Base-by-base conservation (phyloP, 148 eudicot species). In the Pharnaceum exiguum region DNA sequence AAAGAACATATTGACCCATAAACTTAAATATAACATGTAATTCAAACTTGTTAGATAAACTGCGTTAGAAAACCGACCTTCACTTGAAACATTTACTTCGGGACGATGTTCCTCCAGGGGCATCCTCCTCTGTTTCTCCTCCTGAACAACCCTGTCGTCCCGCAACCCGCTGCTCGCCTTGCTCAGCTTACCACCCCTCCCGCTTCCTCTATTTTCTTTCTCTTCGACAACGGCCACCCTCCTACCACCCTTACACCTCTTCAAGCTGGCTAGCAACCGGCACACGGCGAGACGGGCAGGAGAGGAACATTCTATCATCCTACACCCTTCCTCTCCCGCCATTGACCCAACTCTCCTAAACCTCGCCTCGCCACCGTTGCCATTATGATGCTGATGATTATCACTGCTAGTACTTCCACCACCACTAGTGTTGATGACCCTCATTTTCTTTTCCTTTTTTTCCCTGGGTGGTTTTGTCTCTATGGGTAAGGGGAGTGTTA, bases 261-360 rank as follows among this genome's bases (percentile, higher is more conserved):
- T 61, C 23, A 40, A 59, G 15, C 62, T 51, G 2, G 73, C 46
- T 3, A 65, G 50, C 46, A 75, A 44, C 1, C 78, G 63, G 5
- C 37, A 62, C 22, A 77, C 57, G 15, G 65, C 60, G 36, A 52
- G 43, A 13, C 72, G 60, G 24, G 74, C 74, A 0, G 82, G 82
- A 27, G 78, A 66, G 22, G 68, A 62, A 37, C 78, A 73, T 29
- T 52, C 57, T 0, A 36, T 33, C 22, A 48, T 64, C 55, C 47
- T 59, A 58, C 71, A 32, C 37, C 54, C 49, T 54, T 33, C 59
- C 13, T 30, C 65, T 17, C 42, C 59, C n/a, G n/a, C n/a, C n/a
- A n/a, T n/a, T n/a, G n/a, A n/a, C n/a, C n/a, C n/a, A n/a, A n/a
- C n/a, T n/a, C n/a, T n/a, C n/a, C n/a, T n/a, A n/a, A n/a, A n/a